Evolutionary conservation across 1,284 basidiomycete genomes (phyloP).

Genomic region (Ceratobasidium papillatum): DNA sequence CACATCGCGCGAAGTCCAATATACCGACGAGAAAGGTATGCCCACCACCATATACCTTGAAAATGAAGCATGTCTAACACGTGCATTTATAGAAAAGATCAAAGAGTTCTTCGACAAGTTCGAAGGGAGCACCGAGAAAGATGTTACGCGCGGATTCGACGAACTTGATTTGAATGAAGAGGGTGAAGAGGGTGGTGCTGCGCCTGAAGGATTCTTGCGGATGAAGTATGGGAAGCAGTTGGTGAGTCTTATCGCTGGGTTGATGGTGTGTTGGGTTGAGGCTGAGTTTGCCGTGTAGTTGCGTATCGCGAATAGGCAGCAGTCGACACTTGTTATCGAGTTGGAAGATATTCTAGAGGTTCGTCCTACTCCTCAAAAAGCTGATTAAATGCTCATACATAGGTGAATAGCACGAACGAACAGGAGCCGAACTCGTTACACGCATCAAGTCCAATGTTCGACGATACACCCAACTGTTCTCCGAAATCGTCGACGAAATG

Average conservation of each 20-base stretch:
- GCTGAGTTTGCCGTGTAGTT: slow-evolving; percentile 64
- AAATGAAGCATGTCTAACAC: slow-evolving; percentile 38
- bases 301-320: slow-evolving; percentile 91
- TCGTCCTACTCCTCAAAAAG: slow-evolving; percentile 47
- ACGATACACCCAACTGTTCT: slow-evolving; percentile 91
- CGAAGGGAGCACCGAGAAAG: slow-evolving; percentile 67
- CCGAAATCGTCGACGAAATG: slow-evolving; percentile 88
- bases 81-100: slow-evolving; percentile 65
- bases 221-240: slow-evolving; percentile 92
- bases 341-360: slow-evolving; percentile 81
- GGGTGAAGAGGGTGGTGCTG: slow-evolving; percentile 59
- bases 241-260: slow-evolving; percentile 60
- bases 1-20: slow-evolving; percentile 60
- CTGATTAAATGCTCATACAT: slow-evolving; percentile 30
- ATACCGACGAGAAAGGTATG: slow-evolving; percentile 58
- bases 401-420: slow-evolving; percentile 66
- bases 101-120: slow-evolving; percentile 73
- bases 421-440: slow-evolving; percentile 69
- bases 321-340: slow-evolving; percentile 83
- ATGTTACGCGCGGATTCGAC: slow-evolving; percentile 72
- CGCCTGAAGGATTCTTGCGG: slow-evolving; percentile 55
- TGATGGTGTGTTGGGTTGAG: slow-evolving; percentile 1
- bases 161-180: slow-evolving; percentile 73
- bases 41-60: slow-evolving; percentile 15
- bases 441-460: slow-evolving; percentile 87